phyloP scores from a whole-genome alignment of 305 asterid genomes.

The Fraxinus sp. region DNA sequence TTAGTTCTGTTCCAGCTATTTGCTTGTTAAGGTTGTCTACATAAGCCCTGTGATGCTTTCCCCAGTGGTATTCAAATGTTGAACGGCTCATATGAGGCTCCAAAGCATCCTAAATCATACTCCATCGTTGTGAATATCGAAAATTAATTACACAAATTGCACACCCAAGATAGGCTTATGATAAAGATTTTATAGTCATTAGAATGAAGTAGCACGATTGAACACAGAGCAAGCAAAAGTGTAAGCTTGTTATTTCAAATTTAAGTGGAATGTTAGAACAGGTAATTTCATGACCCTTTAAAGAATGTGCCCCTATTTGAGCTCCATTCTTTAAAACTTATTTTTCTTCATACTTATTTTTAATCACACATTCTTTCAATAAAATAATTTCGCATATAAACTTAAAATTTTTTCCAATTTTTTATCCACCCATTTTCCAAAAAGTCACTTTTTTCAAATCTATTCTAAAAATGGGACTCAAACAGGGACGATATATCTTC shows the following conservation, averaged over 20 bases:
- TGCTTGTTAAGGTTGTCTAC: slow-evolving; percentile 96
- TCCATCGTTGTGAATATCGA: slow-evolving; percentile 11
- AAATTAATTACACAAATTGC: neutral
- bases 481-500: neutral
- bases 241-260: neutral
- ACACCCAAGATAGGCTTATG: neutral
- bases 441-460: neutral
- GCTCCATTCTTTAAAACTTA: neutral
- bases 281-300: neutral
- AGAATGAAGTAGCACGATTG: neutral
- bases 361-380: neutral
- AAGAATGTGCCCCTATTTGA: neutral
- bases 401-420: neutral
- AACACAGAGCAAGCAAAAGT: neutral
- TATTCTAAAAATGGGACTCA: neutral
- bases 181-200: neutral
- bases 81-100: slow-evolving; percentile 92
- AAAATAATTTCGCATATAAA: neutral
- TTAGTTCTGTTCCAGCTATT: slow-evolving; percentile 77
- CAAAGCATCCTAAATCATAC: slow-evolving; percentile 64
- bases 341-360: neutral
- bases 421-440: neutral
- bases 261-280: neutral
- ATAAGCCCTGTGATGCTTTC: slow-evolving; percentile 88
- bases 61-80: slow-evolving; percentile 94